A percentile compares a stretch with the other conserved stretches of the same genome.
Conservation (phyloP, 306 rosid species). For the Alnus rubra region DNA sequence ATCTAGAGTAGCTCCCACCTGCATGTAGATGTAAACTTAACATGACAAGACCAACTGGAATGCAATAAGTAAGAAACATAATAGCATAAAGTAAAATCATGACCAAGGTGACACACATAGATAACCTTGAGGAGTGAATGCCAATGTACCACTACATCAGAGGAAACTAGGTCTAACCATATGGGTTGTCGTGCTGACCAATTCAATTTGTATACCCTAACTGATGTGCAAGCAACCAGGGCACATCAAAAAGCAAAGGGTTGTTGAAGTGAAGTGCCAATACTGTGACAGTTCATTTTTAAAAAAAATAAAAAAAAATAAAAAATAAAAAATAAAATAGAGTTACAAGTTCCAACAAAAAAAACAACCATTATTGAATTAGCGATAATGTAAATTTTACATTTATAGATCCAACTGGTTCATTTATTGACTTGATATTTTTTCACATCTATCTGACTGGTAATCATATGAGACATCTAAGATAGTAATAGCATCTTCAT, state of each 20-base stretch:
- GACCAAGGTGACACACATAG: background rate
- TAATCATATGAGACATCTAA: too few relatives aligned
- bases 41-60: constrained; percentile 14
- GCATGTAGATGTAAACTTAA: constrained; percentile 30
- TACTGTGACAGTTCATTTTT: background rate
- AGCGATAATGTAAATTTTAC: too few relatives aligned
- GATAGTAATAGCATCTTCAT: too few relatives aligned
- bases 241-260: background rate
- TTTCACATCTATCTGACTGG: too few relatives aligned
- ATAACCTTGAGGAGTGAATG: background rate
- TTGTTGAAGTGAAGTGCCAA: background rate
- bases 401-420: too few relatives aligned
- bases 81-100: background rate
- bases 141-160: background rate
- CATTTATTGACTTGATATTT: too few relatives aligned
- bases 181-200: background rate
- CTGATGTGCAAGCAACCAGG: background rate
- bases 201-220: background rate
- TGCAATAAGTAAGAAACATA: background rate
- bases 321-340: too few relatives aligned
- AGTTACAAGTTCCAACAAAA: too few relatives aligned
- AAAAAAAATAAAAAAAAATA: too few relatives aligned
- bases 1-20: constrained; percentile 79
- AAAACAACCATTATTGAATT: too few relatives aligned
- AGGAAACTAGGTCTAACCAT: background rate